These are phyloP conservation scores for Turritis glabra DNA, from an alignment of 345 rosid species.

Conservation along the genomic window DNA sequence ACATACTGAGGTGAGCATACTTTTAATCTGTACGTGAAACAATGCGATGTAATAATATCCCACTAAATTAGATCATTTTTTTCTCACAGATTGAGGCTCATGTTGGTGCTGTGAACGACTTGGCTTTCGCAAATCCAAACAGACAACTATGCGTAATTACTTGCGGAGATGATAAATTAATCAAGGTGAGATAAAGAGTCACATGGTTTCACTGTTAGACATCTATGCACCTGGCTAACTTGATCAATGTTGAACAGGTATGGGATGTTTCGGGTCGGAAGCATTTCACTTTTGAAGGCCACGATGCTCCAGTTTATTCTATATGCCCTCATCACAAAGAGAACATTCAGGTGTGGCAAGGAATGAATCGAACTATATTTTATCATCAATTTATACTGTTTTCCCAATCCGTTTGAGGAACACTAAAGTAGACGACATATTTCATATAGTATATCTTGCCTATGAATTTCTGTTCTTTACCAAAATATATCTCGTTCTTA, in stretches of 20 bases:
- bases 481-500: not conserved
- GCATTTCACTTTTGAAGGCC: conserved; percentile 79
- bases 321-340: conserved; percentile 92
- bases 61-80: conserved; percentile 24
- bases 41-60: conserved; percentile 8
- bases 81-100: conserved; percentile 79
- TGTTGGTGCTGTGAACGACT: conserved; percentile 80
- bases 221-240: conserved; percentile 31
- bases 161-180: conserved; percentile 89
- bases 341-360: conserved; percentile 67
- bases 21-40: conserved; percentile 6
- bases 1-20: conserved; percentile 55
- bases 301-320: conserved; percentile 83
- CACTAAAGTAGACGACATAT: not conserved
- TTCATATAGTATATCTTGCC: not conserved
- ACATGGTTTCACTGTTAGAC: not conserved
- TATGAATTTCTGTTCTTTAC: conserved; percentile 15
- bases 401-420: not conserved
- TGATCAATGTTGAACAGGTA: conserved; percentile 58
- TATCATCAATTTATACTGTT: conserved; percentile 12
- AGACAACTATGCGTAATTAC: conserved; percentile 77
- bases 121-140: conserved; percentile 86
- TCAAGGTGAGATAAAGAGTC: conserved; percentile 55
- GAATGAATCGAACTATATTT: not conserved
- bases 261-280: conserved; percentile 71